phyloP scores from a whole-genome alignment of 495 filamentous ascomycete genomes.

The Letharia lupina region DNA sequence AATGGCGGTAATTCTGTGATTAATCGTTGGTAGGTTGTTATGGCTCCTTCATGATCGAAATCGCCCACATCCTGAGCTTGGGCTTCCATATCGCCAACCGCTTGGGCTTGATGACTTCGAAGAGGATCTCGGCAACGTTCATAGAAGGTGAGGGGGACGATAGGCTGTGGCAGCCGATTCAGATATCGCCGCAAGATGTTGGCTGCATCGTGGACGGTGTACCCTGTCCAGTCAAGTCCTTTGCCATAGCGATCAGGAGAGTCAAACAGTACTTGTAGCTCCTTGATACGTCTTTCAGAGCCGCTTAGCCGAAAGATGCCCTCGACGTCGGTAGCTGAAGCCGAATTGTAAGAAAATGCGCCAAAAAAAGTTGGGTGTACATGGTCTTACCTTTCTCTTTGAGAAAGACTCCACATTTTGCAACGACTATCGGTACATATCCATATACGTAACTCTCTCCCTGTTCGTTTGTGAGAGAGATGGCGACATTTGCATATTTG shows the following conservation, averaged over 20 bases:
- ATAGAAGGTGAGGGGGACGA: constrained; percentile 92
- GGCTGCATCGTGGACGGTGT: constrained; percentile 97
- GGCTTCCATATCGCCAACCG: constrained; percentile 52
- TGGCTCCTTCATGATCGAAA: constrained; percentile 70
- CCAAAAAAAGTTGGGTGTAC: neutral
- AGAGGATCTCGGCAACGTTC: constrained; percentile 82
- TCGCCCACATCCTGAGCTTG: constrained; percentile 43
- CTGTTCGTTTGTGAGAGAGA: constrained; percentile 83
- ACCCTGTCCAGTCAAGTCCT: constrained; percentile 92
- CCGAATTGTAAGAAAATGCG: constrained; percentile 1
- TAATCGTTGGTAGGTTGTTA: constrained; percentile 73
- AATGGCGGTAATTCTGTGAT: constrained; percentile 90
- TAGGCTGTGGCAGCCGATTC: constrained; percentile 88
- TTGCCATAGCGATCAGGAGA: constrained; percentile 96
- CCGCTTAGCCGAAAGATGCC: constrained; percentile 96
- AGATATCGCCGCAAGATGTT: constrained; percentile 93
- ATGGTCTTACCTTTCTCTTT: constrained; percentile 85
- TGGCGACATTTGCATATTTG: constrained; percentile 96
- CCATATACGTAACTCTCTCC: constrained; percentile 96
- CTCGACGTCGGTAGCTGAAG: constrained; percentile 83
- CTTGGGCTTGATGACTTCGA: constrained; percentile 64
- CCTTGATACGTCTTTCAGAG: constrained; percentile 97
- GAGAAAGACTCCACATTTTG: constrained; percentile 94
- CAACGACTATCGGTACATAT: constrained; percentile 97
- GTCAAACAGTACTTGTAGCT: constrained; percentile 83